Evolutionary conservation across 148 eudicot genomes (phyloP), one percentile per base, ranked within the genome.

Genomic region (Chenopodium formosanum): DNA sequence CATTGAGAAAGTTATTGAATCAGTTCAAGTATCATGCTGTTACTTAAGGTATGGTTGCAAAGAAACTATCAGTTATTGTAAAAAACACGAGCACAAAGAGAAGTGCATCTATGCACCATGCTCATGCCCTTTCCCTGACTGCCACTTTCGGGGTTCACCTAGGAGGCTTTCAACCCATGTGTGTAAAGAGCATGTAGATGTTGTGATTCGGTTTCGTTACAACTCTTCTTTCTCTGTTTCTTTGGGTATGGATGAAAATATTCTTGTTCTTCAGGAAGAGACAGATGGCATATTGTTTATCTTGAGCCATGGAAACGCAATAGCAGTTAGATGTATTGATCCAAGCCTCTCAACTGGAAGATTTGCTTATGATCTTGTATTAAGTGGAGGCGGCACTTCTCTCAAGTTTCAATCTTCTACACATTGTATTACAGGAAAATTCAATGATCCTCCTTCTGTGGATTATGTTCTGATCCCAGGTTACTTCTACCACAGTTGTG

Each of bases 1-100:
- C n/a, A 84, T 93, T 17, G 97, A 93, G 80, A 91, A 91, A 73
- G 90, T 93, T 47, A 82, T 93, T 50, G 97, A 91, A 82, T 89
- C 94, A 9, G 86, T 87, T 75, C 84, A 78, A 84, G 74, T 86
- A 27, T 77, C 89, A 53, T 91, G 97, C 77, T 82, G 73, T 70
- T 89, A 93, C 79, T n/a, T 63, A 67, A 85, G 70, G 40, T 85
- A 88, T 73, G 97, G 97, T 14, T 93, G 97, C 88, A 81, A 50
- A 44, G 88, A 90, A 78, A 86, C 52, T 29, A 62, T 90, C 27
- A 87, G 64, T 63, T 90, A 89, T 83, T 83, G 86, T 80, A 70
- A 89, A 75, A 94, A 84, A 80, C 82, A 62, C 11, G 88, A 82
- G 68, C 97, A 94, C 53, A 93, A 89, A 47, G 83, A 80, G 66